Base-by-base conservation (phyloP, 441 rosid species). In the Oxalis stricta region DNA sequence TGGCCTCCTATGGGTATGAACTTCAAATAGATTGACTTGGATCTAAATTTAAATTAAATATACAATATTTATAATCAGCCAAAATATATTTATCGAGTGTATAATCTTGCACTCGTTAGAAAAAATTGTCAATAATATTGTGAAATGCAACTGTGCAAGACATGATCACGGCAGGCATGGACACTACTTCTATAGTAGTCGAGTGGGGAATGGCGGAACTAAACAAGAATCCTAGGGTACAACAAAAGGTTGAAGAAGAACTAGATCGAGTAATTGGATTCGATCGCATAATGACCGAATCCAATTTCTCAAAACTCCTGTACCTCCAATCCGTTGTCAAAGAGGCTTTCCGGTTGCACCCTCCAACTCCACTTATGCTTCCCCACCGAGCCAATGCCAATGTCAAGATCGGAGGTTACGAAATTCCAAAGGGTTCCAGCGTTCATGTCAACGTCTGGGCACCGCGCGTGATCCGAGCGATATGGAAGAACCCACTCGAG, bases 151-250 rank as follows among this genome's bases (percentile, higher is more conserved):
- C n/a, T n/a, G n/a, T n/a, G n/a, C n/a, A n/a, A n/a, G 52, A 64
- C 50, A 64, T 64, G 58, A 59, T 59, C 46, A 50, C 54, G 0
- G 65, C 61, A 0, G 58, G 69, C 30, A 64, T 58, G 64, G 64
- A 53, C 53, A 64, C 69, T 1, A 44, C 55, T 14, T 46, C 48
- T 0, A 50, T 59, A 18, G 18, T 55, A 4, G 61, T 19, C 10
- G 70, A 54, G 18, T 64, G 70, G 70, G 61, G 58, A 7, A 55
- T 59, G 58, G 65, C 61, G 0, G 54, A 59, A 40, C 35, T 64
- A 23, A 34, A 58, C 19, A 50, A 42, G 52, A 58, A 50, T 40
- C 69, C 65, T 3, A 7, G 51, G 29, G 58, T 47, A 0, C 69
- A 64, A 33, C 50, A 41, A 2, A 59, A 58, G 45, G 69, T 61